Evolutionary conservation across 805 yeast species (phyloP).

Genomic region (Komagataella populi): DNA sequence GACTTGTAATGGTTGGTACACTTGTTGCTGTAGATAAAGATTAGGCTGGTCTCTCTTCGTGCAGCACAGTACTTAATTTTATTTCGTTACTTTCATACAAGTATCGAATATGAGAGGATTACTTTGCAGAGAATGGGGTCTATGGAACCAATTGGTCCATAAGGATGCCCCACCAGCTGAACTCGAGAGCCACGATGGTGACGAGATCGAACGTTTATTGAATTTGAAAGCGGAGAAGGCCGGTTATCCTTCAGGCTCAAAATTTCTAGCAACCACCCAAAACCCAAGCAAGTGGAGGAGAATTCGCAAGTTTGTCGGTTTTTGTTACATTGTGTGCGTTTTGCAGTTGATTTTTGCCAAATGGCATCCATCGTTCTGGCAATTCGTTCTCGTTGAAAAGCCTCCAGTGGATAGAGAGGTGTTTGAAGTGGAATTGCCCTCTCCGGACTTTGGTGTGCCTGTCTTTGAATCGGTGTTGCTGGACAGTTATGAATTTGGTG

Average conservation of each 20-base stretch:
- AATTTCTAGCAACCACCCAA: neutral
- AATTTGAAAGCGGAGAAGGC: neutral
- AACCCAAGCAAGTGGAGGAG: too few relatives aligned
- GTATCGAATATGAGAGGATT: conserved; percentile 11
- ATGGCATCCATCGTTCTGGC: neutral
- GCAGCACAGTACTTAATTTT: neutral
- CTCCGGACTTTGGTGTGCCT: conserved; percentile 16
- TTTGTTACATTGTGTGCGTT: neutral
- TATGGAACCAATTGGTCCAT: conserved; percentile 17
- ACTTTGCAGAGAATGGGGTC: conserved; percentile 19
- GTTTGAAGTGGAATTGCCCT: conserved; percentile 18
- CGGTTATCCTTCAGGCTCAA: neutral
- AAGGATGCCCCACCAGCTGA: conserved; percentile 1
- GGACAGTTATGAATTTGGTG: conserved; percentile 32
- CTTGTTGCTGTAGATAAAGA: neutral
- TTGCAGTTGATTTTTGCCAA: neutral
- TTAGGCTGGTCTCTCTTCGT: neutral
- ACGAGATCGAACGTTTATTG: neutral
- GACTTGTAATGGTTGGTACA: neutral
- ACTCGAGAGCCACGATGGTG: neutral
- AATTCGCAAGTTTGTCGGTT: neutral
- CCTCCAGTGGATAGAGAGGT: conserved; percentile 11
- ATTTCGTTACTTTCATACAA: neutral
- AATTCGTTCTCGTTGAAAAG: neutral
- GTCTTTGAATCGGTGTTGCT: conserved; percentile 27